Conservation (phyloP, 768 basidiomycete species). For the Harrya chromipes region DNA sequence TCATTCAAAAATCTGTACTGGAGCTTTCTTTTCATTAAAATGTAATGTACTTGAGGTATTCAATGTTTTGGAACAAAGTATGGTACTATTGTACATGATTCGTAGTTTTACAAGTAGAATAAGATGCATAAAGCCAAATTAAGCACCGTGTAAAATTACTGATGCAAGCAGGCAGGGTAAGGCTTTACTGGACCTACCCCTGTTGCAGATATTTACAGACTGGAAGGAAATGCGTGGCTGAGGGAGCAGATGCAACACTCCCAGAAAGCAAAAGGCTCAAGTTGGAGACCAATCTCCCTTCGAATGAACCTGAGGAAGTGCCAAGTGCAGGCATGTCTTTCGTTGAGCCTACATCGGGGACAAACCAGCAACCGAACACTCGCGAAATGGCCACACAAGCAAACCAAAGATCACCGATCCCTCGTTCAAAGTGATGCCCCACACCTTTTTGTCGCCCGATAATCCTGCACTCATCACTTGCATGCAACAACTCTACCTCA, state of each 20-base stretch:
- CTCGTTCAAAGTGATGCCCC: constrained; percentile 87
- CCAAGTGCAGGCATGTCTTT: constrained; percentile 8
- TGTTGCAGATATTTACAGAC: constrained; percentile 1
- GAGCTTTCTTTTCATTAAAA: too few species aligned
- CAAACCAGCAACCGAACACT: neutral
- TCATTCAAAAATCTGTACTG: too few species aligned
- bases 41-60: too few species aligned
- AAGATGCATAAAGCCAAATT: too few species aligned
- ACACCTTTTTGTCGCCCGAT: constrained; percentile 69
- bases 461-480: constrained; percentile 70
- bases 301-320: constrained; percentile 2
- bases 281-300: constrained; percentile 29
- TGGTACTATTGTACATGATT: too few species aligned
- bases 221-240: constrained; percentile 45
- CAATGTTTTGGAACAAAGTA: too few species aligned
- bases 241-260: constrained; percentile 38
- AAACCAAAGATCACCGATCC: constrained; percentile 25
- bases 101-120: too few species aligned
- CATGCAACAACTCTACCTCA: constrained; percentile 75
- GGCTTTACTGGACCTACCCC: neutral
- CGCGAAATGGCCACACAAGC: neutral
- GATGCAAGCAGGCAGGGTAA: constrained; percentile 20
- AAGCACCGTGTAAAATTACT: too few species aligned
- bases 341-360: constrained; percentile 3
- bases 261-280: constrained; percentile 52